Percentiles rank a stretch among this genome's conserved stretches.
phyloP scores from a whole-genome alignment of 331 rosid species.

The Malus hybrid region DNA sequence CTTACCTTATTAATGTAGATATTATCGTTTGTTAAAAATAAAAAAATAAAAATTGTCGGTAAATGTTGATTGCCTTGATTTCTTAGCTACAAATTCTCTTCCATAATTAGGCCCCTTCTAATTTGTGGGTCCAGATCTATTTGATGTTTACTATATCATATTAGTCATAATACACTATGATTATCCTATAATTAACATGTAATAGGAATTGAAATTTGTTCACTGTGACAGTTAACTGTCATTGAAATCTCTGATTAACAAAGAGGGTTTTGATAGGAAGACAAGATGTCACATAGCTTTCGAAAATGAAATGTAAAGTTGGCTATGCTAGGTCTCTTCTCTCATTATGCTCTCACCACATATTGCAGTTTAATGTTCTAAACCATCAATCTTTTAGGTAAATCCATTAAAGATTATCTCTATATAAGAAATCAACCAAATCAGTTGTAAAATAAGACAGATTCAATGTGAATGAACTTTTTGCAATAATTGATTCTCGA shows the following conservation, averaged over 20 bases:
- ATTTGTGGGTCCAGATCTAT: constrained; percentile 52
- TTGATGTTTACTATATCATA: constrained; percentile 52
- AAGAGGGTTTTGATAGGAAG: constrained; percentile 14
- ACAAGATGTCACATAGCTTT: constrained; percentile 22
- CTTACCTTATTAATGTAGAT: too few species aligned
- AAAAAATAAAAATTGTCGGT: neutral
- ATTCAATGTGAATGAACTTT: neutral
- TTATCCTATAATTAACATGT: constrained; percentile 44
- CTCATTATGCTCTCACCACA: too few species aligned
- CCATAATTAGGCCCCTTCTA: neutral
- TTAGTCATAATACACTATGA: constrained; percentile 40
- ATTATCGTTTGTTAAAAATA: too few species aligned
- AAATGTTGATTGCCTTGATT: constrained; percentile 27
- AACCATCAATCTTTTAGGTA: neutral
- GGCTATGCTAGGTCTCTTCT: too few species aligned
- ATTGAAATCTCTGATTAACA: constrained; percentile 22
- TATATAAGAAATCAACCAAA: too few species aligned
- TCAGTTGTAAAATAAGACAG: neutral
- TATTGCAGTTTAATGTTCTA: too few species aligned
- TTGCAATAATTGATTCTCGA: neutral
- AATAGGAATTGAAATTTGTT: constrained; percentile 48
- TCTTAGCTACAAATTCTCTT: constrained; percentile 21
- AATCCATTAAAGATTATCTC: neutral
- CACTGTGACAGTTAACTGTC: constrained; percentile 41
- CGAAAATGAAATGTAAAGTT: constrained; percentile 8